A percentile compares a stretch with the other conserved stretches of the same genome.
Conservation (phyloP, 2,329 filamentous ascomycete genomes). For the Emmonsiellopsis sp. region DNA sequence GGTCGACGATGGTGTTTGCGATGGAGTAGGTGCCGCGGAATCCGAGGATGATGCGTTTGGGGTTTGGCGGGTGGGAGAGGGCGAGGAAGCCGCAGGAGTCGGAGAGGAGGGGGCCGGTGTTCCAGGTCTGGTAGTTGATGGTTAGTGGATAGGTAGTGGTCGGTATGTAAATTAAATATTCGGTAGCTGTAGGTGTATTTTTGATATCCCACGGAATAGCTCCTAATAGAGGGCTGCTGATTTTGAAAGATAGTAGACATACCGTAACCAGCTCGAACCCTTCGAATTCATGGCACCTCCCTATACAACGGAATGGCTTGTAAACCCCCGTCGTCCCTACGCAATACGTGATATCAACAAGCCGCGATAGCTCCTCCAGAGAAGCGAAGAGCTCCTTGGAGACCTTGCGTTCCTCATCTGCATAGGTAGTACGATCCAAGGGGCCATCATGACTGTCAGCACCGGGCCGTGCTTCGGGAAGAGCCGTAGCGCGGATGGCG, state of each 20-base stretch:
- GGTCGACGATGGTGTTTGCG: slow-evolving; percentile 79
- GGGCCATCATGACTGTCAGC: neutral
- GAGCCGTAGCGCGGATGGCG: neutral
- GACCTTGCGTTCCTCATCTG: slow-evolving; percentile 26
- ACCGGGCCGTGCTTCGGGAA: neutral
- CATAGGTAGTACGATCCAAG: neutral
- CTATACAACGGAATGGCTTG: slow-evolving; percentile 75
- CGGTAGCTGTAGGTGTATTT: neutral
- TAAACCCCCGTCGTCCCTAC: slow-evolving; percentile 74
- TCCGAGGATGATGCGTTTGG: slow-evolving; percentile 65
- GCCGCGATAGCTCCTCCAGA: slow-evolving; percentile 76
- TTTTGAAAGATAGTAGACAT: neutral
- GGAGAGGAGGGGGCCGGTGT: slow-evolving; percentile 74
- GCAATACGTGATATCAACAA: slow-evolving; percentile 93
- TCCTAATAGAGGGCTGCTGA: neutral
- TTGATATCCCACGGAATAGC: neutral
- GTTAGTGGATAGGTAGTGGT: slow-evolving; percentile 2
- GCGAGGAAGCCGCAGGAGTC: slow-evolving; percentile 94
- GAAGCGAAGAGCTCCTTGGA: slow-evolving; percentile 61
- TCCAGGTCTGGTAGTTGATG: slow-evolving; percentile 55
- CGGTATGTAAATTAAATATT: neutral
- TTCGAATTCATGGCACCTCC: slow-evolving; percentile 76
- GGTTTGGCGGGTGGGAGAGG: slow-evolving; percentile 58
- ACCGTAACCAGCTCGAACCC: slow-evolving; percentile 64
- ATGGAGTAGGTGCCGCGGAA: slow-evolving; percentile 94